Percentiles rank a stretch among this genome's conserved stretches.
phyloP scores from a whole-genome alignment of 345 rosid species.

The Hibiscus mutabilis region DNA sequence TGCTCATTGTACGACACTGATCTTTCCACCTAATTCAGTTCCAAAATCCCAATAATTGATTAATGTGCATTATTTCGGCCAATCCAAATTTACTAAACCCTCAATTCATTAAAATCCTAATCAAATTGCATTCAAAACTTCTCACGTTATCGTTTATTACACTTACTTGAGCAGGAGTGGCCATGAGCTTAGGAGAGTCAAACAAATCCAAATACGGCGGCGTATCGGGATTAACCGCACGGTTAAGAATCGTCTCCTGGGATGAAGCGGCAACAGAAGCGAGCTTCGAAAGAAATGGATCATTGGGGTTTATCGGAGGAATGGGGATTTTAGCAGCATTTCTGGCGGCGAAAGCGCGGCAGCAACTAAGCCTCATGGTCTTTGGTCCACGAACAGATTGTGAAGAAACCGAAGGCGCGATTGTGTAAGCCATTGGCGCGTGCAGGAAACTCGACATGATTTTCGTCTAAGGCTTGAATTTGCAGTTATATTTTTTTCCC shows the following conservation, averaged over 20 bases:
- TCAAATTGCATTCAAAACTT: neutral
- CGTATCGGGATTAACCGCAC: constrained; percentile 37
- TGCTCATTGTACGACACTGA: constrained; percentile 55
- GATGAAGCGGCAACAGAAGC: constrained; percentile 58
- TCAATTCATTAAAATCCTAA: neutral
- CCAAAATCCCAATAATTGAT: neutral
- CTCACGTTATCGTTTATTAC: neutral
- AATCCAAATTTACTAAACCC: neutral
- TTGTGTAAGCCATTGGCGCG: constrained; percentile 28
- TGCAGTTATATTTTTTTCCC: neutral
- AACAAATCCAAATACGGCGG: constrained; percentile 75
- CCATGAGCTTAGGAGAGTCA: constrained; percentile 72
- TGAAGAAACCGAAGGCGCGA: constrained; percentile 27
- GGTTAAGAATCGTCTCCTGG: constrained; percentile 44
- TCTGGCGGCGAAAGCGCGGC: constrained; percentile 28
- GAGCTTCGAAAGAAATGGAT: constrained; percentile 58
- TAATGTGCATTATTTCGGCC: neutral
- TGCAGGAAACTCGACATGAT: constrained; percentile 48
- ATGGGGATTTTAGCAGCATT: constrained; percentile 50
- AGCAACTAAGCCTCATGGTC: constrained; percentile 22
- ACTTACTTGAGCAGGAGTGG: constrained; percentile 66
- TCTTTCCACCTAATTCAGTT: constrained; percentile 52
- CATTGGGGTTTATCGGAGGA: constrained; percentile 72
- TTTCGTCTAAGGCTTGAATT: neutral
- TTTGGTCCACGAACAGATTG: constrained; percentile 23